phyloP scores from a whole-genome alignment of 1,139 yeast genomes.

The Geotrichum australiense region DNA sequence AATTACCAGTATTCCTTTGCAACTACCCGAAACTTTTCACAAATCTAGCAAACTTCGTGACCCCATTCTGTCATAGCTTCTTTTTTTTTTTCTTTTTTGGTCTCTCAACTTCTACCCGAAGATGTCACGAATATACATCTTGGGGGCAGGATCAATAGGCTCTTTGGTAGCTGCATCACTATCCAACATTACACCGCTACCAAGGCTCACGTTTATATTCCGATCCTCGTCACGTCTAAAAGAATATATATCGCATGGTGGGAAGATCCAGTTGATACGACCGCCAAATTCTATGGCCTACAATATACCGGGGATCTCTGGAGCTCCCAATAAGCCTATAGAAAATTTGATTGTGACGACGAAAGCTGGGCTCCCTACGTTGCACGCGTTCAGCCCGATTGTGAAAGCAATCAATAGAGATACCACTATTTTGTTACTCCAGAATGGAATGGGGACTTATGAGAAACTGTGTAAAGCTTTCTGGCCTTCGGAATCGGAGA shows the following conservation, averaged over 20 bases:
- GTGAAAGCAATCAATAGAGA: conserved; percentile 36
- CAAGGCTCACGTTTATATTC: conserved; percentile 40
- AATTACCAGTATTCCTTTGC: too few species aligned
- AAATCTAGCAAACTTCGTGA: too few species aligned
- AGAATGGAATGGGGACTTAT: conserved; percentile 69
- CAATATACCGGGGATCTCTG: conserved; percentile 15
- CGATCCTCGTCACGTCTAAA: conserved; percentile 38
- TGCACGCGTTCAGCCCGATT: conserved; percentile 43
- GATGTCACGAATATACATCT: conserved; percentile 26
- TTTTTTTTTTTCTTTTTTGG: too few species aligned
- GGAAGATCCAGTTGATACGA: conserved; percentile 27
- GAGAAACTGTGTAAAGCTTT: conserved; percentile 45
- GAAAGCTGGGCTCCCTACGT: conserved; percentile 54
- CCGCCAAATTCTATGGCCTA: conserved; percentile 2
- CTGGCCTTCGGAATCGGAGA: conserved; percentile 44
- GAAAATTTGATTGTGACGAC: conserved; percentile 55
- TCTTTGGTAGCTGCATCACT: conserved; percentile 33
- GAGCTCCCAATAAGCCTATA: conserved; percentile 29
- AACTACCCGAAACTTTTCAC: too few species aligned
- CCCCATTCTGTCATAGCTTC: too few species aligned
- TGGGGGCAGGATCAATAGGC: conserved; percentile 39
- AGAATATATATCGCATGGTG: conserved; percentile 38
- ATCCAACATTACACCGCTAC: conserved; percentile 31
- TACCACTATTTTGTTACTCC: conserved; percentile 60
- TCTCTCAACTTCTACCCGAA: too few species aligned